Percentiles rank a stretch among this genome's conserved stretches.
phyloP scores from a whole-genome alignment of 2,329 filamentous ascomycete species.

The Thielaviopsis populi region DNA sequence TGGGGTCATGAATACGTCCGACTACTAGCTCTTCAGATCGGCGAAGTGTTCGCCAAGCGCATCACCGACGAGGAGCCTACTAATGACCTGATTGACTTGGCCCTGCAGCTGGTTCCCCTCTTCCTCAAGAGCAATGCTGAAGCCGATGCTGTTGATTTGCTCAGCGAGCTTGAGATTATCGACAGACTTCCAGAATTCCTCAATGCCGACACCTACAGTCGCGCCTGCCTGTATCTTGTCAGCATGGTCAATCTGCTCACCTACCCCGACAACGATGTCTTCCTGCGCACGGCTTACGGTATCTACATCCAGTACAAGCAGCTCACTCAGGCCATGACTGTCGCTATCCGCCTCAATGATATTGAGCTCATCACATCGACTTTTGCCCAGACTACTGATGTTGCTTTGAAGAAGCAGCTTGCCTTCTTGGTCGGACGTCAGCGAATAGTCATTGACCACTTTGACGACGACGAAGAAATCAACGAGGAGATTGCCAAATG shows the following conservation, averaged over 20 bases:
- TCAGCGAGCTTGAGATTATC: conserved; percentile 96
- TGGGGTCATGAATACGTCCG: conserved; percentile 99
- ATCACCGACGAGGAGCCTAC: conserved; percentile 71
- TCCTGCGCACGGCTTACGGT: conserved; percentile 79
- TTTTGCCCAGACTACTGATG: conserved; percentile 66
- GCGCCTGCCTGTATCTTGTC: conserved; percentile 95
- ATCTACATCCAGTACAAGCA: conserved; percentile 93
- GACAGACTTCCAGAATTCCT: conserved; percentile 78
- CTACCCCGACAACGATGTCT: conserved; percentile 92
- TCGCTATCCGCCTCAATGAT: conserved; percentile 89
- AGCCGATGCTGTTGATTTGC: conserved; percentile 89
- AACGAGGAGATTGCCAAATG: conserved; percentile 66
- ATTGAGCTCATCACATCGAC: conserved; percentile 65
- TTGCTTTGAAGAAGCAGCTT: conserved; percentile 78
- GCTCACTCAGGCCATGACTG: conserved; percentile 79
- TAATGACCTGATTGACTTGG: conserved; percentile 72
- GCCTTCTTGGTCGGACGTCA: conserved; percentile 86
- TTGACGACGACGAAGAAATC: conserved; percentile 48
- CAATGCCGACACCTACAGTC: conserved; percentile 82
- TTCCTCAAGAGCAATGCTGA: conserved; percentile 97
- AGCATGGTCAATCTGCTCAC: conserved; percentile 97
- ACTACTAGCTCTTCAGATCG: conserved; percentile 88
- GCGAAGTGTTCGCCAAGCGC: conserved; percentile 81
- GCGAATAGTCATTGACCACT: conserved; percentile 64
- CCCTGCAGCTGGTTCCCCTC: conserved; percentile 72